Percentiles rank a stretch among this genome's conserved stretches.
Conservation (phyloP, 2,329 filamentous ascomycete genomes). For the Grosmannia huntii region DNA sequence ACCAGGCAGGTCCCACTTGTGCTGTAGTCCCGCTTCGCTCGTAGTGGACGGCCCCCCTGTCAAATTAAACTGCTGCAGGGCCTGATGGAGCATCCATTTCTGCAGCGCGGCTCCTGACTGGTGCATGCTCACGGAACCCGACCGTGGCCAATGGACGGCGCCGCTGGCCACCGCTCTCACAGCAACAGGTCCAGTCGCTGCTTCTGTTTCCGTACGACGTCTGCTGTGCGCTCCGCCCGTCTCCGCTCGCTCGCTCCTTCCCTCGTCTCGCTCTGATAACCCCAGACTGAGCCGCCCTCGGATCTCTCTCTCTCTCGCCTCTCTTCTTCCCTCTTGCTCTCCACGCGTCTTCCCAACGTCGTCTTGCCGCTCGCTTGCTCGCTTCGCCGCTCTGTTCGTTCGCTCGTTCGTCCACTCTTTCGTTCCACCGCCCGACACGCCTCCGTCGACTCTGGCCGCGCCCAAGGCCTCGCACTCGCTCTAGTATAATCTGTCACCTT, state of each 20-base stretch:
- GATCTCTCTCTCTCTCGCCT: neutral
- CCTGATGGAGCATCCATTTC: neutral
- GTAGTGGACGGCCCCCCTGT: neutral
- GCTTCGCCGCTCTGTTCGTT: neutral
- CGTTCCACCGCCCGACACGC: neutral
- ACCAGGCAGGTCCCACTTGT: neutral
- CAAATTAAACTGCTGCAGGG: conserved; percentile 1
- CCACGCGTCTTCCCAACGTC: neutral
- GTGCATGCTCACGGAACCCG: conserved; percentile 1
- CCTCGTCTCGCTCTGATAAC: neutral
- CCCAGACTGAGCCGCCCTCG: neutral
- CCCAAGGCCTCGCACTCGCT: neutral
- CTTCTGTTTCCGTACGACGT: neutral
- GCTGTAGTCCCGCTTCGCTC: too few relatives aligned
- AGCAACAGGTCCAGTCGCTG: neutral
- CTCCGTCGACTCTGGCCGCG: too few relatives aligned
- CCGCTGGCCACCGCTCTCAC: conserved; percentile 2
- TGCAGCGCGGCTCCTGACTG: conserved; percentile 4
- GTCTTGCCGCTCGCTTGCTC: neutral
- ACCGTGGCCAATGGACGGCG: conserved; percentile 3
- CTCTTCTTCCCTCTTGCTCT: neutral
- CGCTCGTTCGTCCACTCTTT: neutral
- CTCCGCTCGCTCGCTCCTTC: neutral
- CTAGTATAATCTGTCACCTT: neutral
- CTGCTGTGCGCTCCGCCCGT: neutral